phyloP scores from a whole-genome alignment of 2,329 filamentous ascomycete genomes.

The Epichloe hybrida region DNA sequence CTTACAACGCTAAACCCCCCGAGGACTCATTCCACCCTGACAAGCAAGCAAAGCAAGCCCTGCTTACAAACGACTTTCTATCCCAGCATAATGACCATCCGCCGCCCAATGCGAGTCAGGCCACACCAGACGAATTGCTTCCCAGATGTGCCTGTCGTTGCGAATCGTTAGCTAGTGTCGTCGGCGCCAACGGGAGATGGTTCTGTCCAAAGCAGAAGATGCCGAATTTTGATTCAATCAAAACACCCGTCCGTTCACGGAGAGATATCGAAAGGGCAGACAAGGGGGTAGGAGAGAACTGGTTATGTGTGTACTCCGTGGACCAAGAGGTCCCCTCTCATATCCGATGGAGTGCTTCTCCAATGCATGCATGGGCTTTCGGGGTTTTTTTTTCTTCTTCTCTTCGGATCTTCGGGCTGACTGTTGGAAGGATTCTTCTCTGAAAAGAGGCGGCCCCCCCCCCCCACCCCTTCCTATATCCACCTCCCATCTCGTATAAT shows the following conservation, averaged over 20 bases:
- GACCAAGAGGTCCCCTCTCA: too few relatives aligned
- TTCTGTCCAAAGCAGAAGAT: background rate
- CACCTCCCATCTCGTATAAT: too few relatives aligned
- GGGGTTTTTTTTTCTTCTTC: too few relatives aligned
- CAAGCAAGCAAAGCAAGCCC: too few relatives aligned
- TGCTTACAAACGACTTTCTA: conserved; percentile 66
- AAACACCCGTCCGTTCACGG: background rate
- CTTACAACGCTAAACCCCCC: background rate
- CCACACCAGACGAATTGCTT: conserved; percentile 84
- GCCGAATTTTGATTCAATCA: background rate
- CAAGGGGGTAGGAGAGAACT: too few relatives aligned
- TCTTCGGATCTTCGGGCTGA: too few relatives aligned
- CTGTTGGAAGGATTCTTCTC: too few relatives aligned
- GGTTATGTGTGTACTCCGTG: too few relatives aligned
- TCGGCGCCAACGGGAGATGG: background rate
- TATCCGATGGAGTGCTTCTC: too few relatives aligned
- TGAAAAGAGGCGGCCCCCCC: too few relatives aligned
- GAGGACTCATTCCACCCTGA: background rate
- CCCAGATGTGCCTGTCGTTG: conserved; percentile 68
- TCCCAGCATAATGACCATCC: conserved; percentile 49
- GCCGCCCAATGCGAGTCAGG: conserved; percentile 77
- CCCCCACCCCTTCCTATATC: too few relatives aligned
- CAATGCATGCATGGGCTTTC: too few relatives aligned
- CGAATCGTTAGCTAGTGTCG: conserved; percentile 16
- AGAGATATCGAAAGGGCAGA: background rate